Percentiles rank a stretch among this genome's conserved stretches.
These are phyloP conservation scores for Hydnomerulius pinastri DNA, from an alignment of 768 basidiomycete genomes.

Conservation along the genomic window DNA sequence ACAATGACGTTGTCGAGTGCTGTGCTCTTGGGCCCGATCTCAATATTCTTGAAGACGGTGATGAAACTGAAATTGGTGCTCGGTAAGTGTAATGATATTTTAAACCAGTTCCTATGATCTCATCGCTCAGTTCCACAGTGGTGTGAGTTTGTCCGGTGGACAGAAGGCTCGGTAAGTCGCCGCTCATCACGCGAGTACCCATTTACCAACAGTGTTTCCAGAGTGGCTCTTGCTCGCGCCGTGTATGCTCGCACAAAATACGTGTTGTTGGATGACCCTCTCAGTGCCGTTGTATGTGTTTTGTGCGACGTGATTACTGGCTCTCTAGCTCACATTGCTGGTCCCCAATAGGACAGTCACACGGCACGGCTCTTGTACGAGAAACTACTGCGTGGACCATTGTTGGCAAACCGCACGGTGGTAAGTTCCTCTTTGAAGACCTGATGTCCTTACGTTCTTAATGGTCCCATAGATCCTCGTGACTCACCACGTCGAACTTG, in stretches of 20 bases:
- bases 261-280: conserved; percentile 77
- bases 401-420: conserved; percentile 70
- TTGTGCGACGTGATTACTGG: neutral
- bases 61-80: conserved; percentile 81
- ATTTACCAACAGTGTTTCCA: conserved; percentile 16
- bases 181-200: too few species aligned
- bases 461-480: conserved; percentile 54
- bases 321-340: neutral
- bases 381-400: conserved; percentile 62
- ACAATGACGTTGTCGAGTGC: conserved; percentile 74
- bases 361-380: conserved; percentile 66
- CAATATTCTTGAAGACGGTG: conserved; percentile 84
- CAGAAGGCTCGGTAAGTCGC: conserved; percentile 70
- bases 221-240: conserved; percentile 81
- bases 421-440: conserved; percentile 31
- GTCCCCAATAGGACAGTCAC: conserved; percentile 56
- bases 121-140: conserved; percentile 37
- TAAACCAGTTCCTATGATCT: neutral
- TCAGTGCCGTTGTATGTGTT: conserved; percentile 74
- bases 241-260: conserved; percentile 72
- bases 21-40: conserved; percentile 85
- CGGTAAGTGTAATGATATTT: conserved; percentile 37
- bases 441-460: neutral
- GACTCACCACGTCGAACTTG: conserved; percentile 83
- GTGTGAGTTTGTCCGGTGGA: conserved; percentile 77